Evolutionary conservation across 495 filamentous ascomycete species (phyloP).

Genomic region (Pyrenula aspistea): DNA sequence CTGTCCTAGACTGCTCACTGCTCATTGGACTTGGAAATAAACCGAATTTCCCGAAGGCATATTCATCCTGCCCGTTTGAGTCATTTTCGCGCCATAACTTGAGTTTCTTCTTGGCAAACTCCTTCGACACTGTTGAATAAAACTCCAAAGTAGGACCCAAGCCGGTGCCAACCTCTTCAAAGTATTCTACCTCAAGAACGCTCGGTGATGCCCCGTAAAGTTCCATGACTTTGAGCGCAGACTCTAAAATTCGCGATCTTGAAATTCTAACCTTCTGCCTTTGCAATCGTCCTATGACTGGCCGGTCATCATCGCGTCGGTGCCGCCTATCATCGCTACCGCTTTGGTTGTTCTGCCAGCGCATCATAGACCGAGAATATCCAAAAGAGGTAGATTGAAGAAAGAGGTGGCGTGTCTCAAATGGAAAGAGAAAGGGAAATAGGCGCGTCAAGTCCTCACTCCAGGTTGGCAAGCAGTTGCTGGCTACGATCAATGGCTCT

Average conservation of each 20-base stretch:
- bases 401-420: constrained; percentile 95
- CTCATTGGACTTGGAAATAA: constrained; percentile 91
- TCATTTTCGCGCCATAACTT: constrained; percentile 95
- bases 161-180: constrained; percentile 96
- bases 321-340: constrained; percentile 69
- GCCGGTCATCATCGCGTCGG: constrained; percentile 73
- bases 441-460: constrained; percentile 92
- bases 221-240: constrained; percentile 99
- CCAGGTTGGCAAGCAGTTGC: constrained; percentile 92
- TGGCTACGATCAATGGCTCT: constrained; percentile 96
- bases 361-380: constrained; percentile 92
- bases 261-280: constrained; percentile 97
- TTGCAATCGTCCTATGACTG: constrained; percentile 86
- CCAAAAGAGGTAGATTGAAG: constrained; percentile 96
- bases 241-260: constrained; percentile 82
- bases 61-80: constrained; percentile 61
- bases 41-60: constrained; percentile 73
- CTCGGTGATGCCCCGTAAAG: constrained; percentile 93
- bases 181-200: constrained; percentile 95
- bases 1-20: constrained; percentile 56
- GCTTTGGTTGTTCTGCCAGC: constrained; percentile 89
- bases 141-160: constrained; percentile 96
- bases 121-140: constrained; percentile 94
- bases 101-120: constrained; percentile 92
- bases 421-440: constrained; percentile 98